Conservation (phyloP, 129 eudicot genomes). For the Lactuca sativa region DNA sequence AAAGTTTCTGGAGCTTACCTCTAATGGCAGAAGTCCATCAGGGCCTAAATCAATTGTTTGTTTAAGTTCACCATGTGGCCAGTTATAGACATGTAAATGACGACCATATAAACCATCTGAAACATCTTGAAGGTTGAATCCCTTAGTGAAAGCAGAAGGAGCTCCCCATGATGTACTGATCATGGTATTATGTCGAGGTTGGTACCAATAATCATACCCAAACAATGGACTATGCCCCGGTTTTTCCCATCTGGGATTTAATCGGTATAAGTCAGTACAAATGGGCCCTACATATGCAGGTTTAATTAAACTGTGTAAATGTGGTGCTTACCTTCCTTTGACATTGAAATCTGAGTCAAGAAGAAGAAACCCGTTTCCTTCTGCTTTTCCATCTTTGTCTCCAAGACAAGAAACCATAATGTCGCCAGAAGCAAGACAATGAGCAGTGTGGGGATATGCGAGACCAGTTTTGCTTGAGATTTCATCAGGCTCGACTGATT, state of each 20-base stretch:
- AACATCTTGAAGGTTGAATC: slow-evolving; percentile 89
- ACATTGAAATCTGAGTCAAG: slow-evolving; percentile 94
- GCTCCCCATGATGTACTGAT: slow-evolving; percentile 99
- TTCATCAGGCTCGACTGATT: slow-evolving; percentile 75
- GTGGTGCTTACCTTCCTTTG: slow-evolving; percentile 78
- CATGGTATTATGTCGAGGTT: slow-evolving; percentile 92
- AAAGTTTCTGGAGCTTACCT: slow-evolving; percentile 47
- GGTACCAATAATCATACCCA: slow-evolving; percentile 97
- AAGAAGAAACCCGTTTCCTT: slow-evolving; percentile 92
- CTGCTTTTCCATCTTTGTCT: slow-evolving; percentile 89
- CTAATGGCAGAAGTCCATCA: slow-evolving; percentile 84
- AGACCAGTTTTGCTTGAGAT: slow-evolving; percentile 78
- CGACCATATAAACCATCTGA: slow-evolving; percentile 89
- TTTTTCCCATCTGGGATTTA: slow-evolving; percentile 79
- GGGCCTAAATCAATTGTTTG: slow-evolving; percentile 86
- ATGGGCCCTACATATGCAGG: not conserved
- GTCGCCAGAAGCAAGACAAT: slow-evolving; percentile 98
- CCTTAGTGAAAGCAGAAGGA: slow-evolving; percentile 84
- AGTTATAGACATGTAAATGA: slow-evolving; percentile 83
- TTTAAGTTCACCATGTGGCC: slow-evolving; percentile 96
- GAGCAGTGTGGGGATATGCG: slow-evolving; percentile 93
- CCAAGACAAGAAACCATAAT: slow-evolving; percentile 96
- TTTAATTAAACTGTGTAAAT: not conserved
- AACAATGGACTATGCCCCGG: slow-evolving; percentile 89
- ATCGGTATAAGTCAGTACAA: not conserved